Base-by-base conservation (phyloP, 2,329 filamentous ascomycete species). In the Neospermospora avenae region DNA sequence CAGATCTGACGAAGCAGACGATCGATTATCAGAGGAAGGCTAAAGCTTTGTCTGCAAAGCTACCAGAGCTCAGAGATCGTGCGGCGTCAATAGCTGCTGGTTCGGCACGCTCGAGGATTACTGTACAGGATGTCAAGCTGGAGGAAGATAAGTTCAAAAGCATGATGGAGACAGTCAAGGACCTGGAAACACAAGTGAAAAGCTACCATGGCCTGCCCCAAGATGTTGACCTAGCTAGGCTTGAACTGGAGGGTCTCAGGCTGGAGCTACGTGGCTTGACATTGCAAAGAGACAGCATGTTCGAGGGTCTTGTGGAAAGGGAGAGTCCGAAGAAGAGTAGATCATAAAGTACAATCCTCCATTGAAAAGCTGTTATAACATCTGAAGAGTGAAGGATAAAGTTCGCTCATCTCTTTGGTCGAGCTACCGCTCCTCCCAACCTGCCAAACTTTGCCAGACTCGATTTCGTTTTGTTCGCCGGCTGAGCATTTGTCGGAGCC, bases 191-290 rank as follows among this genome's bases (percentile, higher is more conserved):
- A 1, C 82, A 87, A 63, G 78, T 93, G 18, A 79, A 78, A 39
- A 80, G 80, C 22, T 96, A 91, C 66, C 83, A 86, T 56, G 86
- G 88, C 6, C 74, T 96, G 61, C 89, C 92, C 1, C 86, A 85
- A 5, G 86, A 96, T 69, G 75, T 83, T 8, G 81, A 86, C 51
- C 80, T 83, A 49, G 91, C 91, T 37, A 82, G 87, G 66, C 75
- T 78, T n/a, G 86, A 90, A 71, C 79, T 96, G 28, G 88, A 89
- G 65, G 77, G 80, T 31, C 75, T 92, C 45, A 83, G 89, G 61
- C 76, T 77, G 1, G 84, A 91, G 69, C 76, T 96, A 48, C 79
- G 81, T 41, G 75, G 76, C 10, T 75, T 91, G 55, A 86, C 81
- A 28, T 79, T 79, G 64, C 80, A 81, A 66, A 82, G 92, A 57